phyloP scores from a whole-genome alignment of 2,329 filamentous ascomycete genomes.

The Alternaria sp. region DNA sequence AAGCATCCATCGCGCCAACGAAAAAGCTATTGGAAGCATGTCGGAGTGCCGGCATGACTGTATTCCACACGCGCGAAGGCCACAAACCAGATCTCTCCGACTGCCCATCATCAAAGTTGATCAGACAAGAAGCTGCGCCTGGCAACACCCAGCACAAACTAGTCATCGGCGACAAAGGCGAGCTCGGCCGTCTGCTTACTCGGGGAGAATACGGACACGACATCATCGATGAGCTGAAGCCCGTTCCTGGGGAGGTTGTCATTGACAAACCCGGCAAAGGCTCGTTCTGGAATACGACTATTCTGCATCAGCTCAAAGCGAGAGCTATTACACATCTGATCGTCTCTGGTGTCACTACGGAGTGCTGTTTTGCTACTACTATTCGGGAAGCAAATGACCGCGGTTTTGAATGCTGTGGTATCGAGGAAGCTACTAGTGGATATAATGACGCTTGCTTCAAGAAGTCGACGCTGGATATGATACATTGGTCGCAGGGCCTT shows the following conservation, averaged over 20 bases:
- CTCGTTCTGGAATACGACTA: slow-evolving; percentile 63
- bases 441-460: slow-evolving; percentile 57
- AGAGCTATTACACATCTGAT: slow-evolving; percentile 65
- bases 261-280: slow-evolving; percentile 67
- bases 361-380: slow-evolving; percentile 64
- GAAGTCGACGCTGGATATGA: slow-evolving; percentile 56
- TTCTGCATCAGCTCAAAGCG: slow-evolving; percentile 61
- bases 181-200: slow-evolving; percentile 61
- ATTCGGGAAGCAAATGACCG: slow-evolving; percentile 64
- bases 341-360: slow-evolving; percentile 64
- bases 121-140: slow-evolving; percentile 58
- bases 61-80: slow-evolving; percentile 59
- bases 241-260: slow-evolving; percentile 59
- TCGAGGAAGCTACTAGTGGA: slow-evolving; percentile 54
- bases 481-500: slow-evolving; percentile 59
- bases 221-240: slow-evolving; percentile 61
- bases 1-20: slow-evolving; percentile 49
- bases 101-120: slow-evolving; percentile 58
- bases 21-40: slow-evolving; percentile 53
- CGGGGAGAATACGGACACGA: slow-evolving; percentile 63
- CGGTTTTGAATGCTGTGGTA: slow-evolving; percentile 64
- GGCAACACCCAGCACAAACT: slow-evolving; percentile 52
- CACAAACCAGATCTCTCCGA: slow-evolving; percentile 60
- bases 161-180: slow-evolving; percentile 60
- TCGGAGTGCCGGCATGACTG: slow-evolving; percentile 51